Percentiles rank a stretch among this genome's conserved stretches.
These are phyloP conservation scores for Serendipita sp. DNA, from an alignment of 768 basidiomycete species.

Conservation along the genomic window DNA sequence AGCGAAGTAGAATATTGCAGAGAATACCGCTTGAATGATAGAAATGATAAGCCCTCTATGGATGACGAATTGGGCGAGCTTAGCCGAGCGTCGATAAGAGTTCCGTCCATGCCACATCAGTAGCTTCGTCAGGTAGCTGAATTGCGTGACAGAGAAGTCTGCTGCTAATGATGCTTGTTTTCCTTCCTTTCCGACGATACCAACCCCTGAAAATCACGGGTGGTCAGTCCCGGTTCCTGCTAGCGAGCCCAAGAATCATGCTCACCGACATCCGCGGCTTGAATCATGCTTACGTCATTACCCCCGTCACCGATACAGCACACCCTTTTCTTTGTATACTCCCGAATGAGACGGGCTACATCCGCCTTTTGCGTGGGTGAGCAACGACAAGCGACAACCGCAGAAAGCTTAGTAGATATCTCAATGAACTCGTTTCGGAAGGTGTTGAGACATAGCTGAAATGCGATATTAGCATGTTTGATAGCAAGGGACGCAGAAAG, in stretches of 20 bases:
- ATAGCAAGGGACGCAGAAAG: background rate
- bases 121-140: constrained; percentile 87
- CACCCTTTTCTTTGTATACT: constrained; percentile 82
- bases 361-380: constrained; percentile 99
- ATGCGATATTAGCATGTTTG: background rate
- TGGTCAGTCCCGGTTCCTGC: background rate
- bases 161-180: constrained; percentile 98
- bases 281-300: constrained; percentile 99
- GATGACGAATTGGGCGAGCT: constrained; percentile 96
- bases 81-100: constrained; percentile 94
- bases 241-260: background rate
- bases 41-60: constrained; percentile 94
- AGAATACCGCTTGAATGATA: constrained; percentile 94
- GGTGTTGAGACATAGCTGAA: constrained; percentile 71
- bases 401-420: constrained; percentile 87
- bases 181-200: constrained; percentile 98
- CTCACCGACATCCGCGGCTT: constrained; percentile 94
- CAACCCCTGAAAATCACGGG: constrained; percentile 27
- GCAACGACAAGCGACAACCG: constrained; percentile 94
- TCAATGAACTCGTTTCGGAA: constrained; percentile 93
- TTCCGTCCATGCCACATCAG: constrained; percentile 98
- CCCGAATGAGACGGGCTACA: constrained; percentile 82
- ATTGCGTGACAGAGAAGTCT: constrained; percentile 95
- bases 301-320: constrained; percentile 99
- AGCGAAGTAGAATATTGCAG: constrained; percentile 81